These are phyloP conservation scores for Conticribra weissflogii DNA, from an alignment of 108 stramenopile genomes.

Conservation along the genomic window DNA sequence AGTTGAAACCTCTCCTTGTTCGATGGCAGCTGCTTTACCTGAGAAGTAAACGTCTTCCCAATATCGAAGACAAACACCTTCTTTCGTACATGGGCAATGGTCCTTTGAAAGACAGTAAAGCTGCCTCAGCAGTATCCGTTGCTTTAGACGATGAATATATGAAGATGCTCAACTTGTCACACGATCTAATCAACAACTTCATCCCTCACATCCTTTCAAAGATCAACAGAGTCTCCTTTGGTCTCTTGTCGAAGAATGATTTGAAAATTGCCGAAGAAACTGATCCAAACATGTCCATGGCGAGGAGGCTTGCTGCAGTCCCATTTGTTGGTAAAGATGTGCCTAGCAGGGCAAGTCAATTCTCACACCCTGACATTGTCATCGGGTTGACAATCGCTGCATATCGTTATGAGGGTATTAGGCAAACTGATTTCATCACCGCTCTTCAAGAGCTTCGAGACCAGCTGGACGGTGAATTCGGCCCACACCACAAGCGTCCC, in stretches of 20 bases:
- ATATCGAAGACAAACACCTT: slow-evolving; percentile 90
- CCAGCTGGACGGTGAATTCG: slow-evolving; percentile 93
- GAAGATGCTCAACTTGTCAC: slow-evolving; percentile 97
- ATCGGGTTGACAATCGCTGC: slow-evolving; percentile 97
- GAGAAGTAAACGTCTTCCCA: slow-evolving; percentile 84
- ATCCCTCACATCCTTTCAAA: slow-evolving; percentile 93
- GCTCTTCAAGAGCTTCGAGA: slow-evolving; percentile 89
- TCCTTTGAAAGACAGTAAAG: slow-evolving; percentile 71
- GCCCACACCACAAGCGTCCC: slow-evolving; percentile 95
- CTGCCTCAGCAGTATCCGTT: slow-evolving; percentile 86
- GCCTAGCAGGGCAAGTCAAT: slow-evolving; percentile 96
- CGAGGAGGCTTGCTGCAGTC: slow-evolving; percentile 93
- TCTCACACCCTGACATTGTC: slow-evolving; percentile 98
- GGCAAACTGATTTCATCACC: slow-evolving; percentile 88
- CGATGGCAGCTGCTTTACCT: slow-evolving; percentile 97
- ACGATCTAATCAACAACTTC: slow-evolving; percentile 92
- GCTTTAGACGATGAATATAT: slow-evolving; percentile 96
- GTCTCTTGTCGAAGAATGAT: slow-evolving; percentile 80
- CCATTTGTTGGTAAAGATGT: slow-evolving; percentile 99
- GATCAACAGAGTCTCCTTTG: slow-evolving; percentile 98
- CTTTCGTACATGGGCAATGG: slow-evolving; percentile 94
- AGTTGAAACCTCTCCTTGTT: slow-evolving; percentile 91
- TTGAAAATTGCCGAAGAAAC: slow-evolving; percentile 73
- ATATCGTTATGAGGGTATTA: slow-evolving; percentile 97
- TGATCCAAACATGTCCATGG: slow-evolving; percentile 88